A percentile compares a stretch with the other conserved stretches of the same genome.
These are phyloP conservation scores for Hansenula sp. DNA, from an alignment of 1,139 yeast genomes.

Conservation along the genomic window DNA sequence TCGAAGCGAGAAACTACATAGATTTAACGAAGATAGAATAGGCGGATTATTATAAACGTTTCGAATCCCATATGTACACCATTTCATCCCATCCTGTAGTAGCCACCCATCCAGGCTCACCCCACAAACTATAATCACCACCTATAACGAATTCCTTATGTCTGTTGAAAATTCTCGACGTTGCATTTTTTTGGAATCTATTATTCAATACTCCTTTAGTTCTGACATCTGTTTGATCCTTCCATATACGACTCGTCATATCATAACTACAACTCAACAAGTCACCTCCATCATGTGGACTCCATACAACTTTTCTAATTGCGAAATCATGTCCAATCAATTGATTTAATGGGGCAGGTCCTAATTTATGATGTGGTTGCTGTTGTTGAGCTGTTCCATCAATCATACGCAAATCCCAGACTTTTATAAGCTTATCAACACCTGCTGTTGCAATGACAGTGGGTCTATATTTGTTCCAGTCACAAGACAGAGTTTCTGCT, in stretches of 20 bases:
- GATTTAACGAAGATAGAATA: constrained; percentile 67
- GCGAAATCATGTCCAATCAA: constrained; percentile 88
- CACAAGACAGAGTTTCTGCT: constrained; percentile 73
- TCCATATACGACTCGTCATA: constrained; percentile 88
- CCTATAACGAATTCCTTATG: constrained; percentile 92
- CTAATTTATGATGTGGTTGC: constrained; percentile 43
- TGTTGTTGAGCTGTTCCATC: constrained; percentile 29
- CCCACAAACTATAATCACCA: constrained; percentile 97
- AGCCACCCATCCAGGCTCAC: constrained; percentile 93
- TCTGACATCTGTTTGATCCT: constrained; percentile 55
- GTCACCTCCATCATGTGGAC: constrained; percentile 76
- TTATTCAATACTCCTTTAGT: constrained; percentile 42
- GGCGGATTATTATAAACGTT: constrained; percentile 41
- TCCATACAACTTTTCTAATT: constrained; percentile 77
- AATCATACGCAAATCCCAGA: constrained; percentile 87
- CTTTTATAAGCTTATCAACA: constrained; percentile 75
- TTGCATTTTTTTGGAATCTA: constrained; percentile 39
- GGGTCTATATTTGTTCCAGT: constrained; percentile 86
- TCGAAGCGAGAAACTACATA: constrained; percentile 51
- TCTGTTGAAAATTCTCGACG: constrained; percentile 53
- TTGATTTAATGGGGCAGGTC: constrained; percentile 73
- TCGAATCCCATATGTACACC: constrained; percentile 84
- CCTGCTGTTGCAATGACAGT: constrained; percentile 83
- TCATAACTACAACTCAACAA: constrained; percentile 82
- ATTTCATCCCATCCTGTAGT: constrained; percentile 97